Percentiles rank a stretch among this genome's conserved stretches.
These are phyloP conservation scores for Bertia moriformis DNA, from an alignment of 2,329 filamentous ascomycete genomes.

Conservation along the genomic window DNA sequence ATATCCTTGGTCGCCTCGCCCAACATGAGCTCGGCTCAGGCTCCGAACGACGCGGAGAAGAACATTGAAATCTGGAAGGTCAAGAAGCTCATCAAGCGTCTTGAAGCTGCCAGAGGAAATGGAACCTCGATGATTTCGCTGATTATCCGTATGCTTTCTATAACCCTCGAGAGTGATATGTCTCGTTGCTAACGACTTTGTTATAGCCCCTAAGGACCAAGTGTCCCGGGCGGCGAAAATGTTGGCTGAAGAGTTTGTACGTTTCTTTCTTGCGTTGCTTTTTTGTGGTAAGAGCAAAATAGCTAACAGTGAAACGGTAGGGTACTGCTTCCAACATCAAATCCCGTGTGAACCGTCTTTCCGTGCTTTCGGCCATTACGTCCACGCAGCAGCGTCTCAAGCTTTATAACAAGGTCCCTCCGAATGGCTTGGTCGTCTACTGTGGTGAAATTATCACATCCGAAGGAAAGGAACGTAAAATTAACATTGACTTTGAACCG, in stretches of 20 bases:
- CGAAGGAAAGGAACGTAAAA: constrained; percentile 97
- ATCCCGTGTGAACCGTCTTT: constrained; percentile 96
- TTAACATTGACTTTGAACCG: constrained; percentile 99
- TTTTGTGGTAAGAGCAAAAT: not conserved
- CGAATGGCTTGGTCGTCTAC: constrained; percentile 95
- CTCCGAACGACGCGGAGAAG: constrained; percentile 94
- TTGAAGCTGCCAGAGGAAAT: constrained; percentile 93
- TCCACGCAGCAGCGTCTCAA: constrained; percentile 98
- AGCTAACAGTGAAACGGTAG: constrained; percentile 25
- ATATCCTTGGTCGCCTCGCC: constrained; percentile 13
- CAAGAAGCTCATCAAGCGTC: constrained; percentile 98
- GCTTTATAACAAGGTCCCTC: constrained; percentile 96
- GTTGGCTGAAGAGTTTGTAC: constrained; percentile 99
- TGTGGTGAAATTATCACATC: constrained; percentile 99
- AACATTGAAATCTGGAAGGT: constrained; percentile 94
- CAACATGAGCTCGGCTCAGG: constrained; percentile 21
- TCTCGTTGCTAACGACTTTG: constrained; percentile 4
- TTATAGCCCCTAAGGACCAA: constrained; percentile 96
- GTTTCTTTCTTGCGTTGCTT: constrained; percentile 15
- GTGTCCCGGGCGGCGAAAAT: constrained; percentile 93
- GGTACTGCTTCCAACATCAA: constrained; percentile 99
- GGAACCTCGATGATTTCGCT: constrained; percentile 99
- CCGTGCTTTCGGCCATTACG: constrained; percentile 92
- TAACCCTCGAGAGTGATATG: too few species aligned
- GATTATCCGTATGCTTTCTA: constrained; percentile 69